A percentile compares a stretch with the other conserved stretches of the same genome.
These are phyloP conservation scores for Ploettnerulaceae sp. DNA, from an alignment of 2,329 filamentous ascomycete species.

Conservation along the genomic window DNA sequence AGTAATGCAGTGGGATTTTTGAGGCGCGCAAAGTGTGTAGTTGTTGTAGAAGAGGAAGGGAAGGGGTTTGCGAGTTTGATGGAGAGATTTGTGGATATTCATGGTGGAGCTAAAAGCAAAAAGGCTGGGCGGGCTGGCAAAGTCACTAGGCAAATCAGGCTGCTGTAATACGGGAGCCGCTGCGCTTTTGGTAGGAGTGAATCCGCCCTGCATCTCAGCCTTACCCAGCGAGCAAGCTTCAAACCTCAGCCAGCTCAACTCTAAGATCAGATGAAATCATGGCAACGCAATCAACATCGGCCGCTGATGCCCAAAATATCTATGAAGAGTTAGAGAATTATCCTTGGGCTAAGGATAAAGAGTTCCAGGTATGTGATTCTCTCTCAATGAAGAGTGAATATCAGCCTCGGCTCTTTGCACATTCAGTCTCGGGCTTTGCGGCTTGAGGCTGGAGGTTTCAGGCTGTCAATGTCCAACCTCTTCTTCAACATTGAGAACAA, in stretches of 20 bases:
- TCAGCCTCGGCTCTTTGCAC: slow-evolving; percentile 21
- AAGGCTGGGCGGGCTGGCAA: slow-evolving; percentile 21
- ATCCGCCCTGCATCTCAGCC: slow-evolving; percentile 4
- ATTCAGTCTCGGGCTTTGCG: too few species aligned
- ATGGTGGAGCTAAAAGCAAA: slow-evolving; percentile 13
- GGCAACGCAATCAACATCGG: slow-evolving; percentile 17
- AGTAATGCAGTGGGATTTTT: not conserved
- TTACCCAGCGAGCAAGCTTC: slow-evolving; percentile 8
- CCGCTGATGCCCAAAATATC: slow-evolving; percentile 38
- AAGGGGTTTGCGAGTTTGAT: slow-evolving; percentile 14
- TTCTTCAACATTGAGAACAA: not conserved
- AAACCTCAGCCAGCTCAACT: not conserved
- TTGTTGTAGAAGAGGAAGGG: slow-evolving; percentile 12
- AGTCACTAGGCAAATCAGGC: slow-evolving; percentile 1
- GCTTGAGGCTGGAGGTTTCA: too few species aligned
- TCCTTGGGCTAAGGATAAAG: slow-evolving; percentile 61
- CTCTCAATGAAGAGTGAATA: not conserved
- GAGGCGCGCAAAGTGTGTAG: slow-evolving; percentile 1
- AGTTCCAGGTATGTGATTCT: slow-evolving; percentile 53
- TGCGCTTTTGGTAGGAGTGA: too few species aligned
- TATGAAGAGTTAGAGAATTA: slow-evolving; percentile 62
- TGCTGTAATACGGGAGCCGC: too few species aligned
- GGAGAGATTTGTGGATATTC: slow-evolving; percentile 19
- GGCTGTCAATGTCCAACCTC: not conserved
- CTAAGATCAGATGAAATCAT: slow-evolving; percentile 10